A percentile compares a stretch with the other conserved stretches of the same genome.
Evolutionary conservation across 176 grass and related monocot genomes (phyloP).

Genomic region (Rhynchospora tenuis): DNA sequence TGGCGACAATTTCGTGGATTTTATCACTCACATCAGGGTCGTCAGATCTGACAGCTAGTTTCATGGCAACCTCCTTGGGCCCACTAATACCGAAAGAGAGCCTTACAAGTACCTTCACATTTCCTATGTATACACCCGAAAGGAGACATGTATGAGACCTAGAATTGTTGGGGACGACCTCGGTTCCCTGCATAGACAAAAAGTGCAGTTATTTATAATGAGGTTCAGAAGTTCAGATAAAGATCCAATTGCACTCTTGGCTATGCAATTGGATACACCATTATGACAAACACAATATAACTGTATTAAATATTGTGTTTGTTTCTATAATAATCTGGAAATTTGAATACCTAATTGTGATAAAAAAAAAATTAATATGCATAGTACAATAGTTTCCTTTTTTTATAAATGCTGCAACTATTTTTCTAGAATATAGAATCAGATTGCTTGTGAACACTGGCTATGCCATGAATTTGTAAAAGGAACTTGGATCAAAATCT

Average conservation of each 20-base stretch:
- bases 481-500: too few relatives aligned
- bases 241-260: background rate
- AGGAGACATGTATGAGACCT: slow-evolving; percentile 91
- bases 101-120: slow-evolving; percentile 75
- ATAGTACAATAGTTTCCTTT: too few relatives aligned
- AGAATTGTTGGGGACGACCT: slow-evolving; percentile 79
- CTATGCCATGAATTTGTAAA: background rate
- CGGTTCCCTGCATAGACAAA: slow-evolving; percentile 59
- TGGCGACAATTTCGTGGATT: slow-evolving; percentile 91
- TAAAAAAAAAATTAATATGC: too few relatives aligned
- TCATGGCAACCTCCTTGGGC: slow-evolving; percentile 97
- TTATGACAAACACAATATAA: background rate
- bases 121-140: slow-evolving; percentile 71
- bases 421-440: too few relatives aligned
- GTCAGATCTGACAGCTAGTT: slow-evolving; percentile 88
- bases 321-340: too few relatives aligned
- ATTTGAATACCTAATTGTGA: too few relatives aligned
- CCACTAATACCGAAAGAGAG: slow-evolving; percentile 82
- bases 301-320: background rate
- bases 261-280: too few relatives aligned
- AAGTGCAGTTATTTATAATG: background rate
- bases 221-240: slow-evolving; percentile 4
- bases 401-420: too few relatives aligned
- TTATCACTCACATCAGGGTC: slow-evolving; percentile 75
- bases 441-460: background rate